A percentile compares a stretch with the other conserved stretches of the same genome.
These are phyloP conservation scores for Phytophthora hybrid DNA, from an alignment of 352 stramenopile species.

Conservation along the genomic window DNA sequence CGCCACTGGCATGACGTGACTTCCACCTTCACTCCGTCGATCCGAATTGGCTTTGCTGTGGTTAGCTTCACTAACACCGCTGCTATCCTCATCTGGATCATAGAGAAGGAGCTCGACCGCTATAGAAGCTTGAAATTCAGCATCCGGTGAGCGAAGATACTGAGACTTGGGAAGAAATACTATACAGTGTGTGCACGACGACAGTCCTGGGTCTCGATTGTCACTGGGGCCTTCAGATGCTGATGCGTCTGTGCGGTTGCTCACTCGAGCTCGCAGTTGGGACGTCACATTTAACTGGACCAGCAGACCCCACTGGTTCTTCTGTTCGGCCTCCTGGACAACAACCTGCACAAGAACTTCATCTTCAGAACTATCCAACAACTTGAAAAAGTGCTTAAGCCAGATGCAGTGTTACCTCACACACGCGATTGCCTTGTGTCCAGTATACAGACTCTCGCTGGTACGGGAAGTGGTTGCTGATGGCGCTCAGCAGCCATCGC, in stretches of 20 bases:
- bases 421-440: constrained; percentile 40
- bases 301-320: constrained; percentile 50
- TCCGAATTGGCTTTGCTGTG: not conserved
- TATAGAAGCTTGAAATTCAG: constrained; percentile 20
- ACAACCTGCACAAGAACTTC: constrained; percentile 30
- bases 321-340: constrained; percentile 31
- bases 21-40: not conserved
- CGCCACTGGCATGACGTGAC: not conserved
- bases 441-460: constrained; percentile 33
- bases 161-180: constrained; percentile 50
- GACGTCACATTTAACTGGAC: constrained; percentile 30
- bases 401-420: constrained; percentile 28
- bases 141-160: constrained; percentile 23
- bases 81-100: not conserved
- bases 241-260: not conserved
- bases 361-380: not conserved
- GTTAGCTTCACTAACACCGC: not conserved
- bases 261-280: constrained; percentile 4
- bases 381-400: not conserved
- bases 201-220: not conserved
- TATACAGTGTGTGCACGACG: constrained; percentile 13
- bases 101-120: constrained; percentile 7
- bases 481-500: constrained; percentile 24
- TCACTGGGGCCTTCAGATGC: not conserved
- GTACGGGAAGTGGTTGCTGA: constrained; percentile 31